phyloP scores from a whole-genome alignment of 495 filamentous ascomycete species.

The Lophiotrema nucula region DNA sequence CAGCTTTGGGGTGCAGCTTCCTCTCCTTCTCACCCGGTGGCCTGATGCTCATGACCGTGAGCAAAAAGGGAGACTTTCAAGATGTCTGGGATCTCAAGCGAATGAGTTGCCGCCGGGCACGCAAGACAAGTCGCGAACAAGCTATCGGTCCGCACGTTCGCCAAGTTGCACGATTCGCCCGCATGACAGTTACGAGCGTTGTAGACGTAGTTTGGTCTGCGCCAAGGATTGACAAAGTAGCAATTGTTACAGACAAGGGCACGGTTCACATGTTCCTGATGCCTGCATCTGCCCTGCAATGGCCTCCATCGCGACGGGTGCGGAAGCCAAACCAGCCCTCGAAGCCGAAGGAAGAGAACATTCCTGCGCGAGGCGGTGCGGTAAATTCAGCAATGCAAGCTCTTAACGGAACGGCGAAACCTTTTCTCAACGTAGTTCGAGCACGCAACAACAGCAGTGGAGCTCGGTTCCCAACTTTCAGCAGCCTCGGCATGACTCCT shows the following conservation, averaged over 20 bases:
- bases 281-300: constrained; percentile 76
- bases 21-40: constrained; percentile 86
- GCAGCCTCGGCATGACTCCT: constrained; percentile 62
- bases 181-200: constrained; percentile 86
- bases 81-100: constrained; percentile 93
- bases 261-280: constrained; percentile 90
- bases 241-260: constrained; percentile 86
- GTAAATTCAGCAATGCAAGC: constrained; percentile 34
- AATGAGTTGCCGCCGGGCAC: constrained; percentile 52
- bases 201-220: constrained; percentile 85
- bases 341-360: constrained; percentile 30
- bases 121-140: constrained; percentile 25
- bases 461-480: constrained; percentile 45
- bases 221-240: constrained; percentile 75
- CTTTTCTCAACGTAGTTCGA: constrained; percentile 32
- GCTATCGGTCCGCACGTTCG: constrained; percentile 61
- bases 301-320: constrained; percentile 77
- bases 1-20: constrained; percentile 84
- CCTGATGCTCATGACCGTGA: constrained; percentile 80
- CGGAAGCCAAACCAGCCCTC: constrained; percentile 14
- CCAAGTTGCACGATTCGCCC: constrained; percentile 79
- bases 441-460: constrained; percentile 42
- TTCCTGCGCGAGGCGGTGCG: constrained; percentile 23
- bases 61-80: constrained; percentile 86
- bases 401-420: constrained; percentile 28